phyloP scores from a whole-genome alignment of 345 rosid genomes.

The Eucalyptus grandis region DNA sequence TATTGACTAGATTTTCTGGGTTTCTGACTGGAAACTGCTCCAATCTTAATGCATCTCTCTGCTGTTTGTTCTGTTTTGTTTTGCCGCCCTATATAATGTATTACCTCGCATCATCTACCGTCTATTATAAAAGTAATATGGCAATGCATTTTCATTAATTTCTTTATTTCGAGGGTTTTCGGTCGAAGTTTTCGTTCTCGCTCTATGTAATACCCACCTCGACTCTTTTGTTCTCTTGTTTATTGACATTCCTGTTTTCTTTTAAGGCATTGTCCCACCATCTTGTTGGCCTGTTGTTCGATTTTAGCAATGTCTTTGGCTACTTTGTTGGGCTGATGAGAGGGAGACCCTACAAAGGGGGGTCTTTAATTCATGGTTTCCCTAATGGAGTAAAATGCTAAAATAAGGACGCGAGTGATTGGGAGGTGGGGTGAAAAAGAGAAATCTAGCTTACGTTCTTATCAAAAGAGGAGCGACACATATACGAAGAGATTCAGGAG shows the following conservation, averaged over 20 bases:
- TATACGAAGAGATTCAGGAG: background rate
- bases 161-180: background rate
- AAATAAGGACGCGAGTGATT: background rate
- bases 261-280: background rate
- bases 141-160: background rate
- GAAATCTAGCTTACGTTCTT: background rate
- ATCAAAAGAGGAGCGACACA: background rate
- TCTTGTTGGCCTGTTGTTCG: background rate
- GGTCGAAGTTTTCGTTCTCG: background rate
- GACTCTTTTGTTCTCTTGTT: background rate
- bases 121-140: background rate
- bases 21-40: constrained; percentile 6
- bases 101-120: background rate
- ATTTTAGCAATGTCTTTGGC: background rate
- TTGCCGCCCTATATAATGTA: background rate
- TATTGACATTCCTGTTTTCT: background rate
- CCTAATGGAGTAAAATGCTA: constrained; percentile 6
- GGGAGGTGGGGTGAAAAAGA: background rate
- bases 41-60: background rate
- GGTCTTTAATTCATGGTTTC: background rate
- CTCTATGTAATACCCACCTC: background rate
- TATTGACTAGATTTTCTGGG: constrained; percentile 5
- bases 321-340: background rate
- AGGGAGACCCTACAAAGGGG: background rate
- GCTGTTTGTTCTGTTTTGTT: background rate